Base-by-base conservation (phyloP, 148 eudicot genomes). In the Heliosperma pusillum region DNA sequence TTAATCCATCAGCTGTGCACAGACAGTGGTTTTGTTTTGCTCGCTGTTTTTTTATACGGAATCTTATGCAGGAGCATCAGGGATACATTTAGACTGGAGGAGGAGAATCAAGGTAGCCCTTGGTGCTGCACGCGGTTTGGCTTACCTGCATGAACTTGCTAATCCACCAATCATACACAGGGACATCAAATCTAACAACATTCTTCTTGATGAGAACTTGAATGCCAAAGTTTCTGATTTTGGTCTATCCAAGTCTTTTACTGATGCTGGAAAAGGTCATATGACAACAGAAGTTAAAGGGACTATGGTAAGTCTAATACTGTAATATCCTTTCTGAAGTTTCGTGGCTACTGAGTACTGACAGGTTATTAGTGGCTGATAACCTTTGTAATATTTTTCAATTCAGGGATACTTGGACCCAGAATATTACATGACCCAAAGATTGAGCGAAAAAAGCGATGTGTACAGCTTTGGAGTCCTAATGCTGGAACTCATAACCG, bases 211-310 rank as follows among this genome's bases (percentile, higher is more conserved):
- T 79, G 92, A 91, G 27, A 86, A 89, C 73, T 81, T 93, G 73
- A 88, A 87, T 68, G 97, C 92, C n/a, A 93, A 93, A 75, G 97
- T 93, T 78, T 91, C 94, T 57, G 94, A 93, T 79, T 93, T 93
- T 75, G 98, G 97, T 47, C 72, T 93, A 70, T 93, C 94, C 62
- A 93, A 91, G 83, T 80, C 87, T 70, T 83, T 91, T 21, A 82
- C 87, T 17, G 98, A 93, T 74, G 68, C 71, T 50, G 91, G 80
- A 75, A 93, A 87, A 76, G 91, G 86, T 33, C 95, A 93, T 71
- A 86, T 91, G 44, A 89, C 94, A n/a, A 93, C 98, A 78, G 90
- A 91, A 83, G 95, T 93, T 17, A 93, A 93, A 80, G 98, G 98
- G 60, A 93, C 98, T 50, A 73, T 93, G 89, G 98, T 93, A 40